Conservation (phyloP, 768 basidiomycete genomes). For the Sarcomyxa edulis region DNA sequence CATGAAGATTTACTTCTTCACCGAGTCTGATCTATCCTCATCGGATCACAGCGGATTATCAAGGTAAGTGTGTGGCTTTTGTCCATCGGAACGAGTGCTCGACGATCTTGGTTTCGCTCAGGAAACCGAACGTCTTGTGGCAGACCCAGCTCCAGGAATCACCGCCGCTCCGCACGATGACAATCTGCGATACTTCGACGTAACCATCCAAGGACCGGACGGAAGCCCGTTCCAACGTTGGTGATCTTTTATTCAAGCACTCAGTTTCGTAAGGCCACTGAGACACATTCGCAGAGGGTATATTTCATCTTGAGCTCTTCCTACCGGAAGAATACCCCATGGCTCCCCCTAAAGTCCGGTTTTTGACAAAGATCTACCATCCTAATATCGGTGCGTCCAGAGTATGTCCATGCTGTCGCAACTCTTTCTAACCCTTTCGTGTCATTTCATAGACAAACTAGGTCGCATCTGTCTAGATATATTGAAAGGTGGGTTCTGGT, state of each 20-base stretch:
- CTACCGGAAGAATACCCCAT: slow-evolving; percentile 99
- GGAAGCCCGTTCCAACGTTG: slow-evolving; percentile 88
- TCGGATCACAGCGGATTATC: slow-evolving; percentile 41
- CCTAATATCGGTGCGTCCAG: slow-evolving; percentile 89
- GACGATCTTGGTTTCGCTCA: slow-evolving; percentile 21
- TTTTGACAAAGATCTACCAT: slow-evolving; percentile 97
- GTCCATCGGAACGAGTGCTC: background rate
- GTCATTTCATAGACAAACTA: slow-evolving; percentile 72
- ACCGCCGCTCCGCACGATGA: slow-evolving; percentile 95
- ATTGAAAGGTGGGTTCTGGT: slow-evolving; percentile 67
- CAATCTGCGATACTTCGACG: slow-evolving; percentile 98
- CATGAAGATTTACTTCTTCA: background rate
- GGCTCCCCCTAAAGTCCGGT: slow-evolving; percentile 97
- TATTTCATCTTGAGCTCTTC: slow-evolving; percentile 96
- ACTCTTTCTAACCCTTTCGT: slow-evolving; percentile 3
- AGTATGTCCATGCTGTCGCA: slow-evolving; percentile 1
- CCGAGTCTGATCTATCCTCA: slow-evolving; percentile 9
- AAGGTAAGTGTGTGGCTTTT: slow-evolving; percentile 27
- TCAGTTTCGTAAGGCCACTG: slow-evolving; percentile 4
- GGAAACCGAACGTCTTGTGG: slow-evolving; percentile 97
- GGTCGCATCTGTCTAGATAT: slow-evolving; percentile 98
- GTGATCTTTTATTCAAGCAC: slow-evolving; percentile 14
- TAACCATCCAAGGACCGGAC: slow-evolving; percentile 91
- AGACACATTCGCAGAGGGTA: slow-evolving; percentile 55
- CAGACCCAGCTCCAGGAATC: slow-evolving; percentile 97